Evolutionary conservation across 768 basidiomycete genomes (phyloP).

Genomic region (Punctularia strigosozonata): DNA sequence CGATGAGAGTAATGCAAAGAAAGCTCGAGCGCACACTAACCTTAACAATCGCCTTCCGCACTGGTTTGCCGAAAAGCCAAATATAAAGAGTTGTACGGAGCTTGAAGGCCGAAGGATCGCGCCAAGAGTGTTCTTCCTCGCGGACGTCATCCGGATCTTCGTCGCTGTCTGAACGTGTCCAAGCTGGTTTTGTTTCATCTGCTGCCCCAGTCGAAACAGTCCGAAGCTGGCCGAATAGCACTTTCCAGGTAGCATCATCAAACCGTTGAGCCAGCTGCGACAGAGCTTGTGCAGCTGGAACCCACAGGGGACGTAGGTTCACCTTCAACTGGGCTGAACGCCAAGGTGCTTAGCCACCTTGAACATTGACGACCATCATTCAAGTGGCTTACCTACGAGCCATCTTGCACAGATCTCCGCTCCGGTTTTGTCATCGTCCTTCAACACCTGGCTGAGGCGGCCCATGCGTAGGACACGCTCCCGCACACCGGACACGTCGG

Average conservation of each 20-base stretch:
- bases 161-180: conserved; percentile 12
- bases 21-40: conserved; percentile 14
- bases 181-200: conserved; percentile 7
- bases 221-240: conserved; percentile 55
- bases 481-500: conserved; percentile 72
- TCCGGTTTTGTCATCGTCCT: conserved; percentile 39
- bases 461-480: conserved; percentile 76
- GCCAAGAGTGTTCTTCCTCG: conserved; percentile 70
- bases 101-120: conserved; percentile 62
- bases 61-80: conserved; percentile 29
- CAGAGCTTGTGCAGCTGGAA: conserved; percentile 63
- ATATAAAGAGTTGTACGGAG: conserved; percentile 33
- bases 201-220: conserved; percentile 11
- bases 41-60: conserved; percentile 20
- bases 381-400: conserved; percentile 46
- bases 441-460: conserved; percentile 51
- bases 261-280: conserved; percentile 39
- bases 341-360: conserved; percentile 1
- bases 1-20: background rate
- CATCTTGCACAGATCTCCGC: conserved; percentile 60
- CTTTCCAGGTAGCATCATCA: conserved; percentile 60
- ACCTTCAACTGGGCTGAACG: conserved; percentile 79
- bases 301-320: conserved; percentile 85
- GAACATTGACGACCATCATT: background rate
- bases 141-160: conserved; percentile 22